These are phyloP conservation scores for Cercophora sp. DNA, from an alignment of 495 filamentous ascomycete genomes.

Conservation along the genomic window DNA sequence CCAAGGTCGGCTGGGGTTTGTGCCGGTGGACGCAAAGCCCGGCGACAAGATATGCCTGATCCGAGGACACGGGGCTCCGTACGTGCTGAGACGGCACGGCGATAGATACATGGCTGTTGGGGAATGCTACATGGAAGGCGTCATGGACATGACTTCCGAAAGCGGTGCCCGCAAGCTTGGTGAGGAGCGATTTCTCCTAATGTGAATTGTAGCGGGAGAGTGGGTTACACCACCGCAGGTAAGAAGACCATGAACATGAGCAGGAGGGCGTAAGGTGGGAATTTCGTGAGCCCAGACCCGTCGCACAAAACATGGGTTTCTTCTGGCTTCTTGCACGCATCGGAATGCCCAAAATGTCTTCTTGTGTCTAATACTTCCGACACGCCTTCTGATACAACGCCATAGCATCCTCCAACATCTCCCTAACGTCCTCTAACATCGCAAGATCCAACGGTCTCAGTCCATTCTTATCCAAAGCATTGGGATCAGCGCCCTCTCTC, in stretches of 20 bases:
- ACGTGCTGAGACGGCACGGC: not conserved
- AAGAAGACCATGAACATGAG: too few species aligned
- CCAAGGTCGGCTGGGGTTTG: not conserved
- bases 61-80: not conserved
- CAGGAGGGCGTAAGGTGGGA: too few species aligned
- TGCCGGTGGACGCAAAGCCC: not conserved
- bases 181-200: not conserved
- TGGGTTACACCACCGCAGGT: too few species aligned
- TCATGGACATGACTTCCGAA: not conserved
- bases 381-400: not conserved
- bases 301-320: too few species aligned
- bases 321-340: too few species aligned
- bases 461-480: not conserved
- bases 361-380: too few species aligned
- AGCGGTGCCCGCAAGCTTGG: not conserved
- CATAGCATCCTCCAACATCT: conserved; percentile 6
- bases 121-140: not conserved
- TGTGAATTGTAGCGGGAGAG: too few species aligned
- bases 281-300: too few species aligned
- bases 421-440: conserved; percentile 3
- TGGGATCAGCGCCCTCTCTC: conserved; percentile 2
- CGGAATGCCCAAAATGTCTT: too few species aligned
- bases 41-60: not conserved
- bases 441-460: conserved; percentile 8
- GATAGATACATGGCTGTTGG: not conserved